Conservation (phyloP, 371 early-diverging fungal genomes). For the Circinella umbellata region DNA sequence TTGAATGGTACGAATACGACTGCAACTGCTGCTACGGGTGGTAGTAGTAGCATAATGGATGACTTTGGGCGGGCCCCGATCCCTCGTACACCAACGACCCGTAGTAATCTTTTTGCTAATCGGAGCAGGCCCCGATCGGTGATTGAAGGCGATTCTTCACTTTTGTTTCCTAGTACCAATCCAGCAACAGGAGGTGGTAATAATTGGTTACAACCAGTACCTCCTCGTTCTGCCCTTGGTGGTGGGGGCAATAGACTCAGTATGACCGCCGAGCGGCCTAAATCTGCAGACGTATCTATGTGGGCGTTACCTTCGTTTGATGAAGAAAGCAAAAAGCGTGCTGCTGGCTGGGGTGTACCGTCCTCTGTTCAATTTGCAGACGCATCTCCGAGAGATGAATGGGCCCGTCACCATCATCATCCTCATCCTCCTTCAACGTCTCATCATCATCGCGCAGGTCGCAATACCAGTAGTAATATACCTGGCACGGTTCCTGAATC, state of each 20-base stretch:
- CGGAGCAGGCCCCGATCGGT: conserved; percentile 51
- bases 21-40: neutral
- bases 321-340: conserved; percentile 4
- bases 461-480: conserved; percentile 28
- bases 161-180: conserved; percentile 25
- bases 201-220: conserved; percentile 35
- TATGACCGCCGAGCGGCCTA: conserved; percentile 61
- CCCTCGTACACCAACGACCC: conserved; percentile 12
- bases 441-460: conserved; percentile 6
- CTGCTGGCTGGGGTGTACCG: conserved; percentile 27
- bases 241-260: conserved; percentile 15
- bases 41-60: conserved; percentile 19
- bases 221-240: conserved; percentile 1
- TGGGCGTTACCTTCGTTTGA: conserved; percentile 48
- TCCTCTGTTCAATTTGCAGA: conserved; percentile 23
- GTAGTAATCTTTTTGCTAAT: conserved; percentile 13
- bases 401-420: conserved; percentile 7
- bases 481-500: conserved; percentile 48
- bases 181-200: conserved; percentile 16
- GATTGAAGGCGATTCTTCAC: conserved; percentile 47
- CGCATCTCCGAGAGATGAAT: conserved; percentile 12
- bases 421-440: neutral
- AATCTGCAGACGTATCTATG: conserved; percentile 68
- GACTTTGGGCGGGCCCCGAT: conserved; percentile 18
- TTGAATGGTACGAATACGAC: neutral